A percentile compares a stretch with the other conserved stretches of the same genome.
Conservation (phyloP, 176 grass and related monocot genomes). For the Avena insularis region DNA sequence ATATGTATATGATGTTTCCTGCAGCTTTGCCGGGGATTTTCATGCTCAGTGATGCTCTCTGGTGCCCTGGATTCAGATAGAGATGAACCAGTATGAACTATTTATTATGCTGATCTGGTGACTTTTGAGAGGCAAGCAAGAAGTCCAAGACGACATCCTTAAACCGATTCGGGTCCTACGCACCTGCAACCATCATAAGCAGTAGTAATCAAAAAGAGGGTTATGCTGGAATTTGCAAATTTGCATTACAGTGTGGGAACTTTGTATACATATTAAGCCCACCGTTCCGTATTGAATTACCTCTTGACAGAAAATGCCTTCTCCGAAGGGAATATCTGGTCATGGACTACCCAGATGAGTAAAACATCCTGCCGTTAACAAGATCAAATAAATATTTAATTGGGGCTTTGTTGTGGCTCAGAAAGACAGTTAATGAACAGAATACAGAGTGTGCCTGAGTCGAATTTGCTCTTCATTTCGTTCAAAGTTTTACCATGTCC, state of each 20-base stretch:
- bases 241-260: neutral
- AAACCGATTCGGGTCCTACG: slow-evolving; percentile 67
- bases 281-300: slow-evolving; percentile 21
- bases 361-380: slow-evolving; percentile 58
- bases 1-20: neutral
- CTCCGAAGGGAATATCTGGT: slow-evolving; percentile 68
- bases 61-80: neutral
- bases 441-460: neutral
- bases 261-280: neutral
- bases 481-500: slow-evolving; percentile 30
- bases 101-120: neutral
- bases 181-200: slow-evolving; percentile 23
- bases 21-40: neutral
- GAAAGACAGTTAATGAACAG: neutral
- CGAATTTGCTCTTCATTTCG: neutral
- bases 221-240: neutral
- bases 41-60: neutral
- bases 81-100: neutral
- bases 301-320: slow-evolving; percentile 67
- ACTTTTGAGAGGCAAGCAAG: slow-evolving; percentile 41
- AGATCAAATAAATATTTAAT: neutral
- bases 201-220: neutral
- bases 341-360: slow-evolving; percentile 72
- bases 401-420: neutral
- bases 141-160: slow-evolving; percentile 69